A percentile compares a stretch with the other conserved stretches of the same genome.
These are phyloP conservation scores for Isoetes taiwanensis DNA, from an alignment of 75 land plant species.

Conservation along the genomic window DNA sequence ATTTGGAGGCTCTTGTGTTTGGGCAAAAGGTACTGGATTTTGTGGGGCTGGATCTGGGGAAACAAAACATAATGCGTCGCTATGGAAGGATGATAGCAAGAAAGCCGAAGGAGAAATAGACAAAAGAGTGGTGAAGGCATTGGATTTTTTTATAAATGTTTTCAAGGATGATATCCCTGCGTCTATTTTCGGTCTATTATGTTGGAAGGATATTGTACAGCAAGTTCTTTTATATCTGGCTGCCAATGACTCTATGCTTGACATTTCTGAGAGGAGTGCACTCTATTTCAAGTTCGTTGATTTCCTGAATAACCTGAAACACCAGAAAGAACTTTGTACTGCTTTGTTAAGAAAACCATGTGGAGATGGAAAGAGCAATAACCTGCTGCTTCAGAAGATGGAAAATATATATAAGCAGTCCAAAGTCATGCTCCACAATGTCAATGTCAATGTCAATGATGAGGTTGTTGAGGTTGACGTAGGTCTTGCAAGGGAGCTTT, in stretches of 20 bases:
- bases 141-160: too few relatives aligned
- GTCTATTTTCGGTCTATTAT: background rate
- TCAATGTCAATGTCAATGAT: slow-evolving; percentile 2
- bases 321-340: too few relatives aligned
- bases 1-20: too few relatives aligned
- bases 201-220: slow-evolving; percentile 11
- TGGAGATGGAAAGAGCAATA: too few relatives aligned
- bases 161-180: background rate
- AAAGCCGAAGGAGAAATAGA: too few relatives aligned
- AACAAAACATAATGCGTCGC: too few relatives aligned
- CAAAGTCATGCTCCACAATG: slow-evolving; percentile 13
- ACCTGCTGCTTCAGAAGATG: too few relatives aligned
- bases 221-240: slow-evolving; percentile 13
- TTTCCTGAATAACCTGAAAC: background rate
- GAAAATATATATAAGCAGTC: slow-evolving; percentile 26
- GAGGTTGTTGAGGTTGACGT: slow-evolving; percentile 15
- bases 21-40: too few relatives aligned
- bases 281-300: slow-evolving; percentile 14
- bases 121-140: too few relatives aligned
- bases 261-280: slow-evolving; percentile 20
- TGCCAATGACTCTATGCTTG: slow-evolving; percentile 28
- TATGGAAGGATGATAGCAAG: too few relatives aligned
- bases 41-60: too few relatives aligned
- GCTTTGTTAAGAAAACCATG: too few relatives aligned
- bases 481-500: slow-evolving; percentile 14